Evolutionary conservation across 805 yeast species (phyloP), one percentile per base, ranked within the genome.

Genomic region (Teunomyces funiuensis): DNA sequence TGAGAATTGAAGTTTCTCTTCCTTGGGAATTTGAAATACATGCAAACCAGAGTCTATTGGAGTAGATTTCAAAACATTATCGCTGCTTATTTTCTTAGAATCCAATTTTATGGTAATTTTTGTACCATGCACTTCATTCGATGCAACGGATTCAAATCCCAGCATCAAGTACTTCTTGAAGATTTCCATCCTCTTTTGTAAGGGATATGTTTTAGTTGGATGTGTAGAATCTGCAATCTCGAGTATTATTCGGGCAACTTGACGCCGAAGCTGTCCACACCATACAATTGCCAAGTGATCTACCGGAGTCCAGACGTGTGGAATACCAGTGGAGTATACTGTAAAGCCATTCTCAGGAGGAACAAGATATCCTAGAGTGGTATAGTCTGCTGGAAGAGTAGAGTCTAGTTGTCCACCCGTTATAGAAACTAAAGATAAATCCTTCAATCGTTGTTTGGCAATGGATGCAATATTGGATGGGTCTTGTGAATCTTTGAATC

Each of bases 261-360:
- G 77, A 39, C 76, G 70, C 39, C 97, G 74, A 28, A 90, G 65
- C 60, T 91, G 97, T 46, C 82, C 86, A 63, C 99, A 91, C 99
- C 99, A 91, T 2, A 91, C 96, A 36, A 93, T 82, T 0, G 98
- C 97, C 49, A 88, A 73, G 65, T 91, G 99, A 61, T 91, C 98
- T 29, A 89, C 82, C 1, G 97, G 85, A 0, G 96, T 82, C 96
- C 97, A 91, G 1, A 91, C 97, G 2, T 74, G 75, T 0, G 96
- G 96, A 8, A 91, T 84, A 1, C 96, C 90, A 0, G 93, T 82
- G 0, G 97, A 79, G 51, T 80, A 87, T 0, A 84, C 86, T 0
- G 95, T 81, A 45, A 91, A 82, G 0, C 97, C 97, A 52, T 91
- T 79, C 0, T 77, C 48, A 1, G 74, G 71, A 0, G 97, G 96